These are phyloP conservation scores for Paecilomyces sp. DNA, from an alignment of 2,329 filamentous ascomycete genomes.

Conservation along the genomic window DNA sequence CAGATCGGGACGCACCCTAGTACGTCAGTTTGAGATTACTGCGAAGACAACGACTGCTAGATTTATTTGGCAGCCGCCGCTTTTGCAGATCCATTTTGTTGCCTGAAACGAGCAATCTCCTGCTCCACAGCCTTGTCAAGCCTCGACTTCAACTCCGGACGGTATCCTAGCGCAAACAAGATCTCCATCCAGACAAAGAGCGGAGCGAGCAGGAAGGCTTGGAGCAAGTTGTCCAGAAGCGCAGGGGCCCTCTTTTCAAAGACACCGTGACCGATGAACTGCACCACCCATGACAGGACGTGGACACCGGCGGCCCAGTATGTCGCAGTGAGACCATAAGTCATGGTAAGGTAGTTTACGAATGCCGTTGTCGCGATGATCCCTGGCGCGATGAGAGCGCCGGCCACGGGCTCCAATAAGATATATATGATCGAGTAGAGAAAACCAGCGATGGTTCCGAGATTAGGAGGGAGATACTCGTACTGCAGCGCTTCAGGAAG, in stretches of 20 bases:
- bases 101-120: conserved; percentile 70
- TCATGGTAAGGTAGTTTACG: conserved; percentile 65
- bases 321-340: conserved; percentile 54
- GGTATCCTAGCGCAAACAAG: conserved; percentile 83
- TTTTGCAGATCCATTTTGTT: conserved; percentile 27
- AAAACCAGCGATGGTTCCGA: conserved; percentile 50
- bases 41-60: neutral
- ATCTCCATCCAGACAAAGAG: conserved; percentile 97
- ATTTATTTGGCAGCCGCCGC: conserved; percentile 2
- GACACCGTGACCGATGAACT: conserved; percentile 85
- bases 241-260: conserved; percentile 87
- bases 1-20: neutral
- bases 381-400: conserved; percentile 66
- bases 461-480: conserved; percentile 53
- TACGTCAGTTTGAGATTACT: neutral
- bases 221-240: conserved; percentile 81
- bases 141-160: conserved; percentile 75
- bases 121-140: conserved; percentile 68
- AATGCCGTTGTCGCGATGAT: conserved; percentile 69
- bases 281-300: conserved; percentile 71
- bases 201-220: conserved; percentile 86
- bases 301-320: conserved; percentile 64
- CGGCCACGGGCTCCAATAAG: conserved; percentile 88
- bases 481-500: conserved; percentile 48
- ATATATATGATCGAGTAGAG: conserved; percentile 76